These are phyloP conservation scores for Hypomyces rosellus DNA, from an alignment of 2,329 filamentous ascomycete species.

Conservation along the genomic window DNA sequence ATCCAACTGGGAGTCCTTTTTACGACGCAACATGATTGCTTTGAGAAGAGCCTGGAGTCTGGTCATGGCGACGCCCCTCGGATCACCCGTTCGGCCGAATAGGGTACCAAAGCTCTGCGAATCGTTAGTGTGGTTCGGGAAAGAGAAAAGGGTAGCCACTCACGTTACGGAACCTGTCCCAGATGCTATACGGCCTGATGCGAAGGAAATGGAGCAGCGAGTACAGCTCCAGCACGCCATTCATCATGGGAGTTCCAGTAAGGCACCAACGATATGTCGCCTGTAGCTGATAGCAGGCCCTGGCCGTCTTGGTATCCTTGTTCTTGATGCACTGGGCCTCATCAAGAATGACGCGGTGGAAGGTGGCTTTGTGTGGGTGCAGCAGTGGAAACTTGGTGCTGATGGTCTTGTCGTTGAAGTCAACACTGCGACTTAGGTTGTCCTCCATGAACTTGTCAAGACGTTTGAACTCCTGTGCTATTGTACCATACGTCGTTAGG, in stretches of 20 bases:
- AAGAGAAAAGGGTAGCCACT: constrained; percentile 17
- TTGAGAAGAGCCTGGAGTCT: constrained; percentile 70
- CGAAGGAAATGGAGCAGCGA: constrained; percentile 70
- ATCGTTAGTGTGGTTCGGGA: constrained; percentile 8
- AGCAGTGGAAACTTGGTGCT: constrained; percentile 49
- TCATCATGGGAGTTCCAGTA: constrained; percentile 86
- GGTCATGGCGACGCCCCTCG: constrained; percentile 58
- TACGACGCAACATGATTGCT: constrained; percentile 74
- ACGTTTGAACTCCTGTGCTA: constrained; percentile 57
- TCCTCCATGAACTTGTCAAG: constrained; percentile 48
- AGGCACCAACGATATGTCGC: constrained; percentile 73
- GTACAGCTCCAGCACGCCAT: constrained; percentile 69
- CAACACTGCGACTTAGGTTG: constrained; percentile 33
- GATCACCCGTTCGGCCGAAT: constrained; percentile 37
- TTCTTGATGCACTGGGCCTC: constrained; percentile 84
- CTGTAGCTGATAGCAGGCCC: constrained; percentile 59
- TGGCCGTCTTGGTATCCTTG: constrained; percentile 62
- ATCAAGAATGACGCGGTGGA: constrained; percentile 77
- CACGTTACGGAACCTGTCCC: constrained; percentile 54
- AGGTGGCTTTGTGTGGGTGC: constrained; percentile 53
- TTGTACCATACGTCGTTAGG: constrained; percentile 79
- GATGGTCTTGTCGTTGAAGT: constrained; percentile 31
- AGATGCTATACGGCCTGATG: constrained; percentile 67
- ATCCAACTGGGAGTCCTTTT: constrained; percentile 72
- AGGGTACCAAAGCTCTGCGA: constrained; percentile 36